phyloP scores from a whole-genome alignment of 139 green algal genomes.

The Deuterostichococcus epilithicus region DNA sequence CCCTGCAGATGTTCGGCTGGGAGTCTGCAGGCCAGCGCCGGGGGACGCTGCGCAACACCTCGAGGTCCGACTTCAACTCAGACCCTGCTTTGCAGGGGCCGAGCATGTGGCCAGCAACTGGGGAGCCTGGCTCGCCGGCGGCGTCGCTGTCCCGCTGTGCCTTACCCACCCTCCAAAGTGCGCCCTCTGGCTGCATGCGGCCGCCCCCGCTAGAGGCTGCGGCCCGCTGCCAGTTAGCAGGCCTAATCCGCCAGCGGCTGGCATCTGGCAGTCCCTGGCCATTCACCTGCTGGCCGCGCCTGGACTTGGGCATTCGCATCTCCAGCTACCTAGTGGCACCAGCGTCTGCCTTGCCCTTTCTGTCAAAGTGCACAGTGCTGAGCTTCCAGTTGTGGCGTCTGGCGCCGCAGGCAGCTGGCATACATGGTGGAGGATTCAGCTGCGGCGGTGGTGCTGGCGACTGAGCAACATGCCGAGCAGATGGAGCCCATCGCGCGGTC shows the following conservation, averaged over 20 bases:
- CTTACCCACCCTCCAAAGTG: slow-evolving; percentile 59
- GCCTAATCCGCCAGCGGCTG: no score
- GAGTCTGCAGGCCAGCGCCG: no score
- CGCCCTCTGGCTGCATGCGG: neutral
- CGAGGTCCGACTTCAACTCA: no score
- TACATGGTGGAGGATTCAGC: slow-evolving; percentile 81
- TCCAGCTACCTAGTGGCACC: no score
- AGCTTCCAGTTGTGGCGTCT: neutral
- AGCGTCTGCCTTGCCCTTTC: no score
- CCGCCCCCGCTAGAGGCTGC: neutral
- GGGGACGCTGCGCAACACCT: no score
- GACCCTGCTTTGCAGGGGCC: slow-evolving; percentile 27
- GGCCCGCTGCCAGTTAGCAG: neutral
- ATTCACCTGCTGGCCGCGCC: no score
- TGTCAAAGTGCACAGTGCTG: no score
- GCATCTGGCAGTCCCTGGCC: no score
- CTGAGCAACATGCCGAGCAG: slow-evolving; percentile 13
- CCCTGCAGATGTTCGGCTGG: no score
- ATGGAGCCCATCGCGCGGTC: slow-evolving; percentile 21
- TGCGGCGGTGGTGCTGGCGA: slow-evolving; percentile 42
- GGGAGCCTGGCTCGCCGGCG: slow-evolving; percentile 74
- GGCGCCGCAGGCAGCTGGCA: slow-evolving; percentile 50
- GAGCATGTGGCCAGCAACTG: slow-evolving; percentile 75
- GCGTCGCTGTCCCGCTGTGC: slow-evolving; percentile 82
- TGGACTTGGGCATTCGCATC: no score